Percentiles rank a stretch among this genome's conserved stretches.
These are phyloP conservation scores for Lasiodiplodia gonubiensis DNA, from an alignment of 2,329 filamentous ascomycete species.

Conservation along the genomic window DNA sequence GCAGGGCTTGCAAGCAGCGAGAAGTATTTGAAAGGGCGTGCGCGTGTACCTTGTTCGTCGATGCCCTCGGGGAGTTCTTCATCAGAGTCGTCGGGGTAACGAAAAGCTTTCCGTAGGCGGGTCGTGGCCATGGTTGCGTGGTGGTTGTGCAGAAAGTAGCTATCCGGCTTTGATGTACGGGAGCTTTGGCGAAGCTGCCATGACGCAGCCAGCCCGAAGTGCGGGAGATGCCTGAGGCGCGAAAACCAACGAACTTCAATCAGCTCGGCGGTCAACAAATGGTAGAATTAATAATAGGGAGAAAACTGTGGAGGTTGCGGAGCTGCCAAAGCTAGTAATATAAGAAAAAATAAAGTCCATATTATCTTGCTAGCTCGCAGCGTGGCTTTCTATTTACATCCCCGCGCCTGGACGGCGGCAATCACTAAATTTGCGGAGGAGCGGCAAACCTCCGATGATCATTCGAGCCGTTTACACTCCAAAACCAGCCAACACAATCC, in stretches of 20 bases:
- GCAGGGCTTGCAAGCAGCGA: slow-evolving; percentile 8
- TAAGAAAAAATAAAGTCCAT: neutral
- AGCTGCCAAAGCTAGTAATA: too few relatives aligned
- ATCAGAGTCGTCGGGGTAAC: slow-evolving; percentile 69
- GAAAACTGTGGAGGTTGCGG: too few relatives aligned
- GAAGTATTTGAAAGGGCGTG: slow-evolving; percentile 2
- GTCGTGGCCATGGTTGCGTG: slow-evolving; percentile 56
- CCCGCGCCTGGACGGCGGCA: neutral
- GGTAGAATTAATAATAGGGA: neutral
- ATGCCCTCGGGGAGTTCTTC: slow-evolving; percentile 66
- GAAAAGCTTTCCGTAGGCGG: slow-evolving; percentile 77
- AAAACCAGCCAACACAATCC: neutral
- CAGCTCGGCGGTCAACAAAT: neutral
- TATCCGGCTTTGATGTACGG: neutral
- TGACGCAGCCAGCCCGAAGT: slow-evolving; percentile 19
- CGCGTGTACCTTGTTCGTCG: slow-evolving; percentile 72
- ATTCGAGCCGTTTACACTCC: neutral
- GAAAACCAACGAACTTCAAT: neutral
- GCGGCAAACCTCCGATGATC: slow-evolving; percentile 19
- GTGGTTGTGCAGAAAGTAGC: neutral
- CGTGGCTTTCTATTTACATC: neutral
- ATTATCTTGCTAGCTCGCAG: neutral
- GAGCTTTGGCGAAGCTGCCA: slow-evolving; percentile 14
- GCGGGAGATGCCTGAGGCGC: neutral
- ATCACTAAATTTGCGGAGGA: slow-evolving; percentile 5